Evolutionary conservation across 768 basidiomycete species (phyloP).

Genomic region (Suillus plorans): DNA sequence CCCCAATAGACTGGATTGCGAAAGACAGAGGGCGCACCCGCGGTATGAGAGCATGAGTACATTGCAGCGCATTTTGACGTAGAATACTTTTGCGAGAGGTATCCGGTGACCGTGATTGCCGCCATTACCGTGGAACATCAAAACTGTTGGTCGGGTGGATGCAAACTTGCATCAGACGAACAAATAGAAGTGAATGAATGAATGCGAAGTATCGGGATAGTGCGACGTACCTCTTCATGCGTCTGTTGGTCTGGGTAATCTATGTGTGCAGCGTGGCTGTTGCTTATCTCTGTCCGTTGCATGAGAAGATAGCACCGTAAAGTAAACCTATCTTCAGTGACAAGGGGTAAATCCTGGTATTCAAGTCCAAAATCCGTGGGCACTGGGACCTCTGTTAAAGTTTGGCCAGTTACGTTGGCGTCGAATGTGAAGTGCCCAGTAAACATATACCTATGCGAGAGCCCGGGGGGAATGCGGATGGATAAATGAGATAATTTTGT

Average conservation of each 20-base stretch:
- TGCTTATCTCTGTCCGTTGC: slow-evolving; percentile 53
- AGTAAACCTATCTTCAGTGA: slow-evolving; percentile 69
- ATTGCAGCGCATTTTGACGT: slow-evolving; percentile 82
- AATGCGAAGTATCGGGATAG: background rate
- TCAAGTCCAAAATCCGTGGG: slow-evolving; percentile 71
- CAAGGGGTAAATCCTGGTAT: slow-evolving; percentile 73
- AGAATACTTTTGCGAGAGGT: slow-evolving; percentile 84
- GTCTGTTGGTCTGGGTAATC: slow-evolving; percentile 39
- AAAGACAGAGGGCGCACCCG: slow-evolving; percentile 53
- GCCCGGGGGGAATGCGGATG: slow-evolving; percentile 77
- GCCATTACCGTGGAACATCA: slow-evolving; percentile 94
- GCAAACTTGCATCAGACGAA: slow-evolving; percentile 33
- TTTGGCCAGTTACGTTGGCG: background rate
- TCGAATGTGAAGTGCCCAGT: background rate
- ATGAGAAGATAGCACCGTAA: slow-evolving; percentile 77
- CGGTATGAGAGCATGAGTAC: slow-evolving; percentile 93
- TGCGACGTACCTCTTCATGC: slow-evolving; percentile 56
- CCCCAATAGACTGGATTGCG: background rate
- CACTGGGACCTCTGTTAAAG: slow-evolving; percentile 58
- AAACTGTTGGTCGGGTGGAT: slow-evolving; percentile 69
- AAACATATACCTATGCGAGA: slow-evolving; percentile 69
- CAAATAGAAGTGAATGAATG: background rate
- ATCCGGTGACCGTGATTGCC: slow-evolving; percentile 89
- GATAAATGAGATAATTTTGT: slow-evolving; percentile 90
- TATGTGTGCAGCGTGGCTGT: slow-evolving; percentile 31